Conservation (phyloP, 192 early-diverging fungal genomes). For the Geranomyces michiganensis region DNA sequence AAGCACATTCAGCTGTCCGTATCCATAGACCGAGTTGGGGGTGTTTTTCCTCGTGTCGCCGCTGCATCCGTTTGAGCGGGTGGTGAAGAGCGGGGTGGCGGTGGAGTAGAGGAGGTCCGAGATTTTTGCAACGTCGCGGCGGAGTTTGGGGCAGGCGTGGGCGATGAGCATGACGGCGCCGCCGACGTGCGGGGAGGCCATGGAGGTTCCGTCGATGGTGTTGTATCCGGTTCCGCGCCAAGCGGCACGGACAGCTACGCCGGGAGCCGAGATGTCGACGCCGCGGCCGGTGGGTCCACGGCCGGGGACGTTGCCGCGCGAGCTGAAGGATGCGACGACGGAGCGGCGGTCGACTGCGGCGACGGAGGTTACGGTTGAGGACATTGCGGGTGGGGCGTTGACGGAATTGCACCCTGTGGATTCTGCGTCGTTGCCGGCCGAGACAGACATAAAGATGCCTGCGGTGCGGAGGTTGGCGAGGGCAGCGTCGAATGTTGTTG, state of each 20-base stretch:
- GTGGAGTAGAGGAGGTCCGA: slow-evolving; percentile 8
- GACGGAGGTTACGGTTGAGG: slow-evolving; percentile 27
- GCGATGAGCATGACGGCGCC: slow-evolving; percentile 37
- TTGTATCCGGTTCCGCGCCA: slow-evolving; percentile 52
- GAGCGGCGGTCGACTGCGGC: slow-evolving; percentile 34
- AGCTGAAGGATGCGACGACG: slow-evolving; percentile 44
- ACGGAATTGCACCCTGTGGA: slow-evolving; percentile 55
- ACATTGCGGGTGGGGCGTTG: slow-evolving; percentile 9
- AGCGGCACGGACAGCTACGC: slow-evolving; percentile 49
- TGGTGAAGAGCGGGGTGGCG: background rate
- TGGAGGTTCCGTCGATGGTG: slow-evolving; percentile 60
- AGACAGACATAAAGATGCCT: slow-evolving; percentile 27
- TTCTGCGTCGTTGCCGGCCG: slow-evolving; percentile 23
- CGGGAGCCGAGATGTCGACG: slow-evolving; percentile 65
- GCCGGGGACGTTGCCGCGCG: slow-evolving; percentile 16
- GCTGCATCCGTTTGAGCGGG: background rate
- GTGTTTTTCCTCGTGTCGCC: slow-evolving; percentile 8
- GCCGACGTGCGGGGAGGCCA: slow-evolving; percentile 61
- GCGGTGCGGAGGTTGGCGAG: slow-evolving; percentile 13
- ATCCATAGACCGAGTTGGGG: slow-evolving; percentile 17
- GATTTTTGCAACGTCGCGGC: background rate
- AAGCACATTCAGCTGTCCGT: slow-evolving; percentile 8
- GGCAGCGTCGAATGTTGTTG: slow-evolving; percentile 9
- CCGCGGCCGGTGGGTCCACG: slow-evolving; percentile 57
- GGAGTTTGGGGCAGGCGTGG: slow-evolving; percentile 20